Evolutionary conservation across 768 basidiomycete genomes (phyloP).

Genomic region (Boletus fagicola): DNA sequence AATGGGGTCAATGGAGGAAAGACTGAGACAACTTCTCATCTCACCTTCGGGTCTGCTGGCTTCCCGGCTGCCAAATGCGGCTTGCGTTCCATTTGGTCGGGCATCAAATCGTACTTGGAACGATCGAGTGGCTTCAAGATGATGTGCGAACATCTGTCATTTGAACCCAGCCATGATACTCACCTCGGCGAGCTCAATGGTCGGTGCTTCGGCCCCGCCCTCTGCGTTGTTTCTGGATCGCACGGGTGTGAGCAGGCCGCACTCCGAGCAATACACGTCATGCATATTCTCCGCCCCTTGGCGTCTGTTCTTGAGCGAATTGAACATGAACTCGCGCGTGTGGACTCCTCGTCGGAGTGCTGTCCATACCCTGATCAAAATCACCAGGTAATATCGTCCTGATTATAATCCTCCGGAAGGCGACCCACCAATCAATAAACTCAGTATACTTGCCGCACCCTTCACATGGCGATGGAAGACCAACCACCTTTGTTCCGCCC

Average conservation of each 20-base stretch:
- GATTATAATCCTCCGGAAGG: background rate
- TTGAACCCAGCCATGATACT: background rate
- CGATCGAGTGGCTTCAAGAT: constrained; percentile 12
- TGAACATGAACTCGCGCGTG: constrained; percentile 19
- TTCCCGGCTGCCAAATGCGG: background rate
- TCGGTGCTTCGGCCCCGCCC: constrained; percentile 15
- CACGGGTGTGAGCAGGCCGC: constrained; percentile 11
- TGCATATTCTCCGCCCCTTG: constrained; percentile 21
- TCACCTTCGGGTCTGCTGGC: background rate
- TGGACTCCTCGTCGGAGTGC: constrained; percentile 19
- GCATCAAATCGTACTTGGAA: constrained; percentile 12
- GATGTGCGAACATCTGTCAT: background rate
- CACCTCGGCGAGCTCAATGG: constrained; percentile 7
- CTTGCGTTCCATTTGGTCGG: constrained; percentile 8
- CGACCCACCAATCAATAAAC: constrained; percentile 11
- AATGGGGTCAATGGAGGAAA: background rate
- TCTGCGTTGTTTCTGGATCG: constrained; percentile 16
- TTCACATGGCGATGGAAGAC: constrained; percentile 3
- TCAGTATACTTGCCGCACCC: constrained; percentile 20
- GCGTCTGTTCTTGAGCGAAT: constrained; percentile 10
- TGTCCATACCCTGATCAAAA: constrained; percentile 13
- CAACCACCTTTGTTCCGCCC: constrained; percentile 15
- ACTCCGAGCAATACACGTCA: constrained; percentile 20
- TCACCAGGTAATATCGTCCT: background rate
- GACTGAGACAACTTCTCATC: background rate